phyloP scores from a whole-genome alignment of 2,329 filamentous ascomycete genomes.

The Nemania bipapillata region DNA sequence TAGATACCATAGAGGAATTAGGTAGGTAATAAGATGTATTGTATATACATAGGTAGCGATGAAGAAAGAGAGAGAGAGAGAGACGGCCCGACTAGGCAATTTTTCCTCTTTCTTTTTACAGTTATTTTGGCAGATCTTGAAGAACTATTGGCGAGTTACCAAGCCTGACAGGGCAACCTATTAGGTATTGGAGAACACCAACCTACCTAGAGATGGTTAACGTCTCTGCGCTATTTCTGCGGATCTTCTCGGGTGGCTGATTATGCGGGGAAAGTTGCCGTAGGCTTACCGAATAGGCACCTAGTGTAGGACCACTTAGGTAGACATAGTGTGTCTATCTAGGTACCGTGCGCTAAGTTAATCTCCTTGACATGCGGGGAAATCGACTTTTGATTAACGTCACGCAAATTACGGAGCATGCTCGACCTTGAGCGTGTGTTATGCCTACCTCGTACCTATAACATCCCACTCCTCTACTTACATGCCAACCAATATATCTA shows the following conservation, averaged over 20 bases:
- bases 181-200: neutral
- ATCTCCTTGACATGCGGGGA: conserved; percentile 22
- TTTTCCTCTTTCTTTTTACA: neutral
- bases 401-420: neutral
- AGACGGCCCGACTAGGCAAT: conserved; percentile 4
- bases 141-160: neutral
- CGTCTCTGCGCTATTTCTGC: neutral
- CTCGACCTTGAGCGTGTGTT: neutral
- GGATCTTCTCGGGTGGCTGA: conserved; percentile 8
- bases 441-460: neutral
- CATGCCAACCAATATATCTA: neutral
- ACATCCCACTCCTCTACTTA: neutral
- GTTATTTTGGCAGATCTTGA: neutral
- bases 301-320: neutral
- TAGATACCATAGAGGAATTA: neutral
- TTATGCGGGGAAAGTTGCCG: conserved; percentile 33
- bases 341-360: conserved; percentile 1
- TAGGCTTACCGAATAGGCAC: conserved; percentile 17
- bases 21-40: neutral
- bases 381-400: conserved; percentile 2
- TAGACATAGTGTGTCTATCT: neutral
- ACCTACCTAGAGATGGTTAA: neutral
- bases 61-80: neutral
- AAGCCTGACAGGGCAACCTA: neutral
- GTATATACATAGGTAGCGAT: neutral